These are phyloP conservation scores for Neofusicoccum sp. DNA, from an alignment of 2,329 filamentous ascomycete species.

Conservation along the genomic window DNA sequence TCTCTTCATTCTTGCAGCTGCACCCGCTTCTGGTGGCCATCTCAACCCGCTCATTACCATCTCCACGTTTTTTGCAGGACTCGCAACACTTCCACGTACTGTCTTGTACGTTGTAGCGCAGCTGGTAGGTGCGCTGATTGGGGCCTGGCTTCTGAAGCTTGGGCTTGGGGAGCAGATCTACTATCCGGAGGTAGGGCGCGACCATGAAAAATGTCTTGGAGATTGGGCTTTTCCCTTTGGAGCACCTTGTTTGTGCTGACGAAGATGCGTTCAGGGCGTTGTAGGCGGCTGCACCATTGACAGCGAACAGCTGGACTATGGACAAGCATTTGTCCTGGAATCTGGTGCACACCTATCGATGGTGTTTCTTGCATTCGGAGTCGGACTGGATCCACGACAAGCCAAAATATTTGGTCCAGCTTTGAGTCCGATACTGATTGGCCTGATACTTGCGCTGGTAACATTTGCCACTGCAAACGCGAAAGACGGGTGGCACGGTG, in stretches of 20 bases:
- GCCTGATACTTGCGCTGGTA: conserved; percentile 31
- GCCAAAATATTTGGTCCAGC: conserved; percentile 53
- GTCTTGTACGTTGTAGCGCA: conserved; percentile 53
- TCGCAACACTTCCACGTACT: conserved; percentile 53
- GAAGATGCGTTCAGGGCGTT: not conserved
- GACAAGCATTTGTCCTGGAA: conserved; percentile 47
- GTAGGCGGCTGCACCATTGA: conserved; percentile 32
- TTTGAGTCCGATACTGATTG: conserved; percentile 49
- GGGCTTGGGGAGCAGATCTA: conserved; percentile 26
- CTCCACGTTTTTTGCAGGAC: conserved; percentile 53
- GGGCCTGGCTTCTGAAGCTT: conserved; percentile 46
- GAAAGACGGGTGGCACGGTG: conserved; percentile 14
- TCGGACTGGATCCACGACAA: conserved; percentile 58
- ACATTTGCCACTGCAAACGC: conserved; percentile 32
- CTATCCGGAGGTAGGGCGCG: not conserved
- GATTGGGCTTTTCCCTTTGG: not conserved
- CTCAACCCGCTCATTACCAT: conserved; percentile 59
- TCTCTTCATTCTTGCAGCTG: conserved; percentile 54
- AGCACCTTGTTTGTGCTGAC: not conserved
- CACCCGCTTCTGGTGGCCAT: conserved; percentile 52
- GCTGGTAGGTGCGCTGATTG: conserved; percentile 48
- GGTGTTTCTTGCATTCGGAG: conserved; percentile 55
- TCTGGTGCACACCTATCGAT: conserved; percentile 50
- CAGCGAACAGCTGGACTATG: conserved; percentile 39
- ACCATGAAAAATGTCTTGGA: too few species aligned